phyloP scores from a whole-genome alignment of 1,284 basidiomycete genomes.

The Clitocybe nebularis region DNA sequence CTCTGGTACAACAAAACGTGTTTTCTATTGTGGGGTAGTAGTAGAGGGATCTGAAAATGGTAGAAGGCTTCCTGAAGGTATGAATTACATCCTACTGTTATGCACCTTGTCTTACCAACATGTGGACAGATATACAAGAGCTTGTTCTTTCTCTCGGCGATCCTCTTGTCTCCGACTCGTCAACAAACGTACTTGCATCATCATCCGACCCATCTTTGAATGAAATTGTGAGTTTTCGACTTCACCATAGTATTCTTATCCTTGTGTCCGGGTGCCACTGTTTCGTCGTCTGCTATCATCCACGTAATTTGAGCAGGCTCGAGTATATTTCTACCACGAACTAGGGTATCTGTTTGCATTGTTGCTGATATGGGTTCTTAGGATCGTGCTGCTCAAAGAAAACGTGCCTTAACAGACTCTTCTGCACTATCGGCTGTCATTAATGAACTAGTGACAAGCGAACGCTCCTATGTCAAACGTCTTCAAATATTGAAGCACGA shows the following conservation, averaged over 20 bases:
- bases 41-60: conserved; percentile 74
- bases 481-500: conserved; percentile 71
- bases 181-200: conserved; percentile 39
- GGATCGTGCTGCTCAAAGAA: conserved; percentile 42
- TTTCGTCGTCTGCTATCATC: neutral
- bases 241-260: neutral
- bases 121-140: conserved; percentile 65
- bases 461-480: conserved; percentile 74
- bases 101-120: conserved; percentile 9
- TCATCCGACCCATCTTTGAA: conserved; percentile 34
- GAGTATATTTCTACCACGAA: no score
- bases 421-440: conserved; percentile 65
- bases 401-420: conserved; percentile 57
- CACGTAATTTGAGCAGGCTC: no score
- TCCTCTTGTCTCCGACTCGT: conserved; percentile 42
- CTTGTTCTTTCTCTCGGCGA: conserved; percentile 73
- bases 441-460: conserved; percentile 75
- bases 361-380: no score
- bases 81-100: conserved; percentile 16
- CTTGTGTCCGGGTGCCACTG: neutral
- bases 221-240: conserved; percentile 36
- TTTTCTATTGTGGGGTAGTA: conserved; percentile 79
- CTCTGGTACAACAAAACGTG: conserved; percentile 58
- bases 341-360: no score
- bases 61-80: conserved; percentile 64